A percentile compares a stretch with the other conserved stretches of the same genome.
Evolutionary conservation across 2,329 filamentous ascomycete species (phyloP).

Genomic region (Chaetomiaceae sp.): DNA sequence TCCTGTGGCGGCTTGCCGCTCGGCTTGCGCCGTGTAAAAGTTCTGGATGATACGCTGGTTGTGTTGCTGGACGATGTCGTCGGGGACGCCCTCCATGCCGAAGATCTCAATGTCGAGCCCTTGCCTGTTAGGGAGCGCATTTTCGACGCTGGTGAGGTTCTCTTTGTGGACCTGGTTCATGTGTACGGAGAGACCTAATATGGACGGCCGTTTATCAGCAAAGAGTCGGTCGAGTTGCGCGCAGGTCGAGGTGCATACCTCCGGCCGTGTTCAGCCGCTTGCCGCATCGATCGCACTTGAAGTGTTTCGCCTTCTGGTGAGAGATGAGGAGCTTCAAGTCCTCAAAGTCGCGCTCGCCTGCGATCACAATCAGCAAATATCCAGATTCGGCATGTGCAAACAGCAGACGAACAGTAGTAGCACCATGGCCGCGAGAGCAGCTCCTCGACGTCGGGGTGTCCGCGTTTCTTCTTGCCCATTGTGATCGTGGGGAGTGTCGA

Average conservation of each 20-base stretch:
- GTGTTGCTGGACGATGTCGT: conserved; percentile 75
- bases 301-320: conserved; percentile 99
- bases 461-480: conserved; percentile 85
- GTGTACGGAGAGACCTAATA: conserved; percentile 87
- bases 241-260: conserved; percentile 57
- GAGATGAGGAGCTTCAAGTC: conserved; percentile 94
- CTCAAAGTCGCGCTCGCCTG: conserved; percentile 90
- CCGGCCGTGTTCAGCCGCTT: conserved; percentile 88
- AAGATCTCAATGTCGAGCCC: conserved; percentile 93
- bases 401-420: conserved; percentile 70
- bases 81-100: conserved; percentile 94
- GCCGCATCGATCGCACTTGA: conserved; percentile 90
- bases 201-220: too few relatives aligned
- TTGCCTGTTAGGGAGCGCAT: conserved; percentile 80
- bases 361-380: conserved; percentile 4
- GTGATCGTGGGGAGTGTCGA: background rate
- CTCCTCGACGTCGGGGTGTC: conserved; percentile 81
- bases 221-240: too few relatives aligned
- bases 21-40: conserved; percentile 79
- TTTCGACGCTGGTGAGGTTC: conserved; percentile 78
- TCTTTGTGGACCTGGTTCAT: conserved; percentile 99
- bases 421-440: conserved; percentile 86
- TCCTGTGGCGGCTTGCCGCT: conserved; percentile 73
- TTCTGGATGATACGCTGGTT: conserved; percentile 78
- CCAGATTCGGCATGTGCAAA: background rate